Base-by-base conservation (phyloP, 1,284 basidiomycete species). In the Ganoderma meredithae region DNA sequence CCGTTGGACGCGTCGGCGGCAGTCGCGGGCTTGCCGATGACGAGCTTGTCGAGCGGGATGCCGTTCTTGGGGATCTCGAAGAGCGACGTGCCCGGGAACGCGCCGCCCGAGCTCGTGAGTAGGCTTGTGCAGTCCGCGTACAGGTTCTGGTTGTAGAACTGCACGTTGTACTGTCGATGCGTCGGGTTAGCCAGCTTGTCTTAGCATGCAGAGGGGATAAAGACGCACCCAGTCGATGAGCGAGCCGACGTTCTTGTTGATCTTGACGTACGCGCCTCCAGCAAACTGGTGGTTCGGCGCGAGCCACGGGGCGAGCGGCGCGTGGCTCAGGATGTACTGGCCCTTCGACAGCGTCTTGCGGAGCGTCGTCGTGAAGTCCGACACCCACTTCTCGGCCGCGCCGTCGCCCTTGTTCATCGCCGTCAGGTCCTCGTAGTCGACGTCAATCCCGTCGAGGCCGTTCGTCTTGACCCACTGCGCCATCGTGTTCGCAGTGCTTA, bases 31-130 rank as follows among this genome's bases (percentile, higher is more conserved):
- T 91, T 91, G 1, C 90, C 90, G 64, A 91, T 87, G 63, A 86
- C 84, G 62, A 84, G 75, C 76, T 84, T 84, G 74, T 80, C 75
- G 49, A 87, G 74, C 2, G 81, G 75, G 12, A 90, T 83, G 43
- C 87, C 88, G 65, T 79, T 85, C 19, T 82, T 81, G 10, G 84
- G 81, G 71, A 91, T 90, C 76, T 91, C 83, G 81, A 90, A 90
- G 19, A 90, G 67, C 3, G 80, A 75, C 0, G 80, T 79, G 43
- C 71, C 68, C 3, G 68, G 40, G 64, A 66, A 69, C 76, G 0
- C 74, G 7, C 49, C 63, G 5, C 67, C 67, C 0, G 70, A 49
- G 13, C 80, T 77, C 49, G 81, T 86, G 59, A 90, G 81, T 61
- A 90, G 85, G 31, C 81, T 79, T 62, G 71, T 74, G 76, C 87